phyloP scores from a whole-genome alignment of 2,329 filamentous ascomycete species.

The Epichloe bromicola region DNA sequence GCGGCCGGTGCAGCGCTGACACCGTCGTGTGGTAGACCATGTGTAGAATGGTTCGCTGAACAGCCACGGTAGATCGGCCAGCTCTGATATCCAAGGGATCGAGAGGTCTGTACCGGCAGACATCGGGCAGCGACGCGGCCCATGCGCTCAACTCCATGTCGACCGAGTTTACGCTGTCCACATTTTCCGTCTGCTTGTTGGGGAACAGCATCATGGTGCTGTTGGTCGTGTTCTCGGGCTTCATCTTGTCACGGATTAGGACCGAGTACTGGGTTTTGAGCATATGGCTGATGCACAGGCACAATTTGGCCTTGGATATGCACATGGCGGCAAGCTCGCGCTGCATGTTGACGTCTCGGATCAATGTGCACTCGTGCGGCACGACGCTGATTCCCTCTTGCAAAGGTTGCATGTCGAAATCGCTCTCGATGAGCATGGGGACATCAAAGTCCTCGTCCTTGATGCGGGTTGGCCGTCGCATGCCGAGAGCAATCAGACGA shows the following conservation, averaged over 20 bases:
- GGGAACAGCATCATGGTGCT: slow-evolving; percentile 82
- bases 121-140: slow-evolving; percentile 56
- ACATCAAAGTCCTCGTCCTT: slow-evolving; percentile 91
- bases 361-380: slow-evolving; percentile 53
- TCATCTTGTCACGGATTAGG: slow-evolving; percentile 69
- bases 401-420: slow-evolving; percentile 67
- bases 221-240: slow-evolving; percentile 61
- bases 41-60: slow-evolving; percentile 78
- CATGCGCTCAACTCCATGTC: slow-evolving; percentile 70
- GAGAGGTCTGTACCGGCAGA: slow-evolving; percentile 53
- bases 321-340: slow-evolving; percentile 74
- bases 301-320: slow-evolving; percentile 82
- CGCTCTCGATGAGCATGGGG: slow-evolving; percentile 70
- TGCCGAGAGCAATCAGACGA: slow-evolving; percentile 80
- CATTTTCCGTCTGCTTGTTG: slow-evolving; percentile 74
- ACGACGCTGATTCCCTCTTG: slow-evolving; percentile 56
- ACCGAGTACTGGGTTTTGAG: slow-evolving; percentile 87
- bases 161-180: slow-evolving; percentile 64
- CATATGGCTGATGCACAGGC: slow-evolving; percentile 79
- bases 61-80: slow-evolving; percentile 44
- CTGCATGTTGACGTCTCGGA: slow-evolving; percentile 62
- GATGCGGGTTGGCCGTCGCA: slow-evolving; percentile 84
- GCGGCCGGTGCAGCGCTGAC: slow-evolving; percentile 80
- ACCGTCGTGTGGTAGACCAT: slow-evolving; percentile 91
- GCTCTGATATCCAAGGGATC: slow-evolving; percentile 42